phyloP scores from a whole-genome alignment of 192 early-diverging fungal species.

The Coemansia sp. region DNA sequence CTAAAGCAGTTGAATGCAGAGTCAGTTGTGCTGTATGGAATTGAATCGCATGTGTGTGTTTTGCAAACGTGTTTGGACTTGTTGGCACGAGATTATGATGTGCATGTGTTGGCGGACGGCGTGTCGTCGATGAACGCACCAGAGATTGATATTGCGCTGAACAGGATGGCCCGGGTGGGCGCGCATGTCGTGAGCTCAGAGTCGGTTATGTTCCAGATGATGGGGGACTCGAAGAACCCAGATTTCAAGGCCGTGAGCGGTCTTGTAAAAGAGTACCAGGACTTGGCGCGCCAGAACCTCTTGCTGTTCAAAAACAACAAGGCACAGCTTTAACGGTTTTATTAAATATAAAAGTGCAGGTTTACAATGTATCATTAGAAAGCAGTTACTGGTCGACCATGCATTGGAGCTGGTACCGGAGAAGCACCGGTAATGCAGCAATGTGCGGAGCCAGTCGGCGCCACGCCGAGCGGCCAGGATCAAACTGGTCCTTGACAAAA shows the following conservation, averaged over 20 bases:
- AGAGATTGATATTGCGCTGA: constrained; percentile 82
- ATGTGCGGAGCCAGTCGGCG: constrained; percentile 48
- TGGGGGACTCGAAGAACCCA: constrained; percentile 60
- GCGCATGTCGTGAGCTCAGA: constrained; percentile 77
- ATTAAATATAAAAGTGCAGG: not conserved
- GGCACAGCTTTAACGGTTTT: constrained; percentile 13
- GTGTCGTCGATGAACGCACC: constrained; percentile 82
- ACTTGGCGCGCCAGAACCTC: constrained; percentile 64
- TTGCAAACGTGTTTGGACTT: constrained; percentile 92
- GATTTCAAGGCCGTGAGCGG: constrained; percentile 78
- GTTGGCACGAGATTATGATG: constrained; percentile 70
- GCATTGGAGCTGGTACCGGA: constrained; percentile 48
- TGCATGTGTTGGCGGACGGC: constrained; percentile 90
- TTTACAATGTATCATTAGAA: not conserved
- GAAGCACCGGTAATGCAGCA: constrained; percentile 34
- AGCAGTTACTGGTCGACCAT: constrained; percentile 39
- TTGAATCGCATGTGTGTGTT: constrained; percentile 96
- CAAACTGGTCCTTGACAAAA: constrained; percentile 55
- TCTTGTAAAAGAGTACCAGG: constrained; percentile 84
- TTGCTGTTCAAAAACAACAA: constrained; percentile 51
- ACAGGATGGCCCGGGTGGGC: constrained; percentile 66
- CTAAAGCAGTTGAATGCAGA: constrained; percentile 57
- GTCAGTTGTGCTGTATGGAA: constrained; percentile 84
- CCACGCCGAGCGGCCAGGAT: constrained; percentile 45
- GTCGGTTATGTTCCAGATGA: constrained; percentile 72